A percentile compares a stretch with the other conserved stretches of the same genome.
Conservation (phyloP, 805 yeast species). For the Lipomyces sp. region DNA sequence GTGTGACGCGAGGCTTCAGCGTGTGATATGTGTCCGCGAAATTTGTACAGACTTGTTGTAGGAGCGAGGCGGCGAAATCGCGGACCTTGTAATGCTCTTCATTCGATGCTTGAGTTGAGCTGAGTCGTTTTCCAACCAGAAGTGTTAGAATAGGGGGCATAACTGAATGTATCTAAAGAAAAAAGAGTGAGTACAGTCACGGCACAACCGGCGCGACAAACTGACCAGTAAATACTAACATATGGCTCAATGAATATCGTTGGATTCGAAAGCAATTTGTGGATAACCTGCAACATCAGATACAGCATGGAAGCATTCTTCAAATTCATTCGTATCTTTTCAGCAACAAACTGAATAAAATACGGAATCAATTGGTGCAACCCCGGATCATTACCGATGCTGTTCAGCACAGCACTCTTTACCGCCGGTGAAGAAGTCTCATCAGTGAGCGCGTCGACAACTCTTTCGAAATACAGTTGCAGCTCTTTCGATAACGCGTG, state of each 20-base stretch:
- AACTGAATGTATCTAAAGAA: conserved; percentile 76
- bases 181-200: background rate
- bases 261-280: conserved; percentile 76
- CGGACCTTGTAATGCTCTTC: conserved; percentile 59
- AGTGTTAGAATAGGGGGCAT: conserved; percentile 96
- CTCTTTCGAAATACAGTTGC: conserved; percentile 88
- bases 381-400: conserved; percentile 89
- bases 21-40: conserved; percentile 87
- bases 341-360: conserved; percentile 92
- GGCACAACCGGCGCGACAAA: no score
- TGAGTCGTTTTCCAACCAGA: conserved; percentile 84
- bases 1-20: conserved; percentile 85
- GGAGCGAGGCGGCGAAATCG: conserved; percentile 80
- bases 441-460: conserved; percentile 68
- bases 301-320: conserved; percentile 65
- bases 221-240: no score
- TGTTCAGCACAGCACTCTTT: conserved; percentile 75
- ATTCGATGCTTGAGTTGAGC: conserved; percentile 43
- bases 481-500: conserved; percentile 93
- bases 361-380: conserved; percentile 95
- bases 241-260: conserved; percentile 83
- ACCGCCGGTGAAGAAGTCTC: conserved; percentile 50
- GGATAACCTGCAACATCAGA: conserved; percentile 84
- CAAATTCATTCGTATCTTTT: conserved; percentile 82
- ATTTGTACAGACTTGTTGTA: conserved; percentile 70